A percentile compares a stretch with the other conserved stretches of the same genome.
These are phyloP conservation scores for Pichia cephalocereana DNA, from an alignment of 805 yeast species.

Conservation along the genomic window DNA sequence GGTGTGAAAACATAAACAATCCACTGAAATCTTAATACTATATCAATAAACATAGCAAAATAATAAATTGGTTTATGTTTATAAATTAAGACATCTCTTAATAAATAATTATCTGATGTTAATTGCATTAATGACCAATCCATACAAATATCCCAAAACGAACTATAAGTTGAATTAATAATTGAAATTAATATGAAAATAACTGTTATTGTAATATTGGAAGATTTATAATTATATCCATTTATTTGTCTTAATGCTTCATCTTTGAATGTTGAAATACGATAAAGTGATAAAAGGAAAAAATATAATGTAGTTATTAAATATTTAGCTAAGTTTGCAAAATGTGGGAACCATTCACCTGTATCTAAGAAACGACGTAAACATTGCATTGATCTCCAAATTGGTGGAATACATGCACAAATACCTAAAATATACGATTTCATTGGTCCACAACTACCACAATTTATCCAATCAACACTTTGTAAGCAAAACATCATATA, in stretches of 20 bases:
- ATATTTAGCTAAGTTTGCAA: constrained; percentile 81
- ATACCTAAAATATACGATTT: constrained; percentile 74
- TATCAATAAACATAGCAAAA: constrained; percentile 61
- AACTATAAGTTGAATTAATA: constrained; percentile 58
- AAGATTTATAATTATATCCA: constrained; percentile 21
- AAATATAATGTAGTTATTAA: constrained; percentile 56
- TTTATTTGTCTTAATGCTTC: neutral
- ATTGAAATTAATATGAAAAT: constrained; percentile 66
- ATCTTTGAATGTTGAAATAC: constrained; percentile 40
- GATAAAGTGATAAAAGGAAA: constrained; percentile 63
- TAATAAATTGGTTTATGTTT: constrained; percentile 57
- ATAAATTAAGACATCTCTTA: constrained; percentile 67
- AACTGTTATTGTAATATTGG: constrained; percentile 27
- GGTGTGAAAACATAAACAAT: constrained; percentile 75
- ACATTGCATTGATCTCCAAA: constrained; percentile 89
- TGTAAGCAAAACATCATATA: constrained; percentile 81
- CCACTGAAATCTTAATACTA: constrained; percentile 83
- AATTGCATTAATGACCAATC: constrained; percentile 88
- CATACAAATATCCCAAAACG: constrained; percentile 88
- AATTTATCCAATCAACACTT: constrained; percentile 56
- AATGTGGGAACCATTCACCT: constrained; percentile 93
- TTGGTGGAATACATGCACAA: constrained; percentile 71
- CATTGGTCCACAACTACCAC: constrained; percentile 63
- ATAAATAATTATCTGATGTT: constrained; percentile 43
- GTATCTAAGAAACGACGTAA: constrained; percentile 85